Evolutionary conservation across 306 rosid species (phyloP).

Genomic region (Quercus aquifolioides): DNA sequence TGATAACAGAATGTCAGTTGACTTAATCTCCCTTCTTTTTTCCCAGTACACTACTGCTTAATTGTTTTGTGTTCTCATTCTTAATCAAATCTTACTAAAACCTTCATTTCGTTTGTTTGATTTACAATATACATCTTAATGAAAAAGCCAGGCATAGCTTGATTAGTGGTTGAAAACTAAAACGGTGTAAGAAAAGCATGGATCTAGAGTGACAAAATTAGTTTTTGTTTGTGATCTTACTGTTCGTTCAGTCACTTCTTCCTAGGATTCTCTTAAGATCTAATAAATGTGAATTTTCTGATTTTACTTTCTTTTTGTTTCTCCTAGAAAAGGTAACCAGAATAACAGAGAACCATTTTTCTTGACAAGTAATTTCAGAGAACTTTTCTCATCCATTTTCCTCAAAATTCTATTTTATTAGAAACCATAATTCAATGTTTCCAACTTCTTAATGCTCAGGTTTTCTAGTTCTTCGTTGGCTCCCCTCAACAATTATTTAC

Average conservation of each 20-base stretch:
- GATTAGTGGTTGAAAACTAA: background rate
- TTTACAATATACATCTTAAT: background rate
- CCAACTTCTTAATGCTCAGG: background rate
- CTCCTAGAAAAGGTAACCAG: background rate
- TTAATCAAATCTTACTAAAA: background rate
- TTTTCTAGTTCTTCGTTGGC: background rate
- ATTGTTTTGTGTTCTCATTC: background rate
- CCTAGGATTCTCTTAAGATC: background rate
- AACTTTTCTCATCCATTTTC: slow-evolving; percentile 1
- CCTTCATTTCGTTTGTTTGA: no score
- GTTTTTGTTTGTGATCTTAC: background rate
- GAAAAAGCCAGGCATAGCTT: background rate
- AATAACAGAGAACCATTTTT: background rate
- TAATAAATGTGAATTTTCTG: background rate
- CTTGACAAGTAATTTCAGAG: background rate
- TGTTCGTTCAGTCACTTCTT: background rate
- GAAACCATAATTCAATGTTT: background rate
- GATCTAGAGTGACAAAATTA: background rate
- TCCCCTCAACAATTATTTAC: background rate
- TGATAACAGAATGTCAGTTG: background rate
- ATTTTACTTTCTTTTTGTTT: background rate
- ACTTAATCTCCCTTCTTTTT: no score
- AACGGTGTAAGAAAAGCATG: background rate
- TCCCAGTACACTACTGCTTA: background rate
- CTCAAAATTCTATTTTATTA: background rate